Evolutionary conservation across 1,284 basidiomycete genomes (phyloP).

Genomic region (Kwoniella shivajii): DNA sequence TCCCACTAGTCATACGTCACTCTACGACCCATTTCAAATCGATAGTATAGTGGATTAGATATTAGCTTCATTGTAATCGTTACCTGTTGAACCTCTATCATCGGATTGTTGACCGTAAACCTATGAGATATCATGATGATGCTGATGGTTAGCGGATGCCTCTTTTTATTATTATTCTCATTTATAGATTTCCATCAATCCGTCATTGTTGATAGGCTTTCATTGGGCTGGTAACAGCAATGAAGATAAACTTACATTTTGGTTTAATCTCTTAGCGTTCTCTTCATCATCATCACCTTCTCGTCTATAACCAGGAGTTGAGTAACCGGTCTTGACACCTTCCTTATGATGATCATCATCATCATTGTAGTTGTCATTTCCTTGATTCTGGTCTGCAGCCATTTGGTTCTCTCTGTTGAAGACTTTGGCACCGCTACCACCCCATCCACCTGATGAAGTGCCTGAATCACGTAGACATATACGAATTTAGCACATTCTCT

Average conservation of each 20-base stretch:
- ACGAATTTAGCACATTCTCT: neutral
- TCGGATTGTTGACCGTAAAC: slow-evolving; percentile 28
- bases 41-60: slow-evolving; percentile 1
- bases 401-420: slow-evolving; percentile 42
- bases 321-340: slow-evolving; percentile 38
- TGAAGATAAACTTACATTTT: slow-evolving; percentile 13
- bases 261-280: slow-evolving; percentile 9
- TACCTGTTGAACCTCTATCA: slow-evolving; percentile 25
- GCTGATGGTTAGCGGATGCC: neutral
- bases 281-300: slow-evolving; percentile 31
- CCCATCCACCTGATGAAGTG: slow-evolving; percentile 45
- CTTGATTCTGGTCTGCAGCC: slow-evolving; percentile 23
- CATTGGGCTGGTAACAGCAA: neutral
- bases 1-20: too few species aligned
- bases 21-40: too few species aligned
- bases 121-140: slow-evolving; percentile 4
- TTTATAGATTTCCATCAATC: slow-evolving; percentile 1
- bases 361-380: slow-evolving; percentile 15
- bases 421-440: slow-evolving; percentile 42
- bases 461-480: slow-evolving; percentile 19
- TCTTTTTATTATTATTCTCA: neutral
- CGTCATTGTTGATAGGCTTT: too few species aligned
- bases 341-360: slow-evolving; percentile 12
- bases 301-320: slow-evolving; percentile 43
- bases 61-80: slow-evolving; percentile 27